Conservation (phyloP, 2,329 filamentous ascomycete genomes). For the Zymoseptoria crescenta region DNA sequence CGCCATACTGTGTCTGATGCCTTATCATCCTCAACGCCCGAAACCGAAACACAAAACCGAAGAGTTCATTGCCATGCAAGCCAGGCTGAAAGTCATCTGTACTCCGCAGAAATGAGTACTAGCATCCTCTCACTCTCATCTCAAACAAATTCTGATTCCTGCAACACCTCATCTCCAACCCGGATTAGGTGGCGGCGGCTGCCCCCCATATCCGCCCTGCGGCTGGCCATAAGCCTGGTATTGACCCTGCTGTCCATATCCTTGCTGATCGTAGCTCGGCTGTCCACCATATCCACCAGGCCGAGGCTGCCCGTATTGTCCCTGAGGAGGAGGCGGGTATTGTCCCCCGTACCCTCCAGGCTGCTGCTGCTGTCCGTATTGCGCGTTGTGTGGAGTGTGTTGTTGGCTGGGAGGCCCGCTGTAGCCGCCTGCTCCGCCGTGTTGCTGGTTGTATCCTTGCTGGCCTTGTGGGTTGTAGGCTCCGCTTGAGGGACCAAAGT, state of each 20-base stretch:
- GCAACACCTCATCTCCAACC: constrained; percentile 19
- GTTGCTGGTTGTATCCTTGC: constrained; percentile 17
- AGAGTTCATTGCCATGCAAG: neutral
- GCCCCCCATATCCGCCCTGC: constrained; percentile 14
- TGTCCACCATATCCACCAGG: constrained; percentile 9
- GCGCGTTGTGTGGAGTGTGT: constrained; percentile 10
- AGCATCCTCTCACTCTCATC: neutral
- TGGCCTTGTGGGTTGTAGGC: constrained; percentile 13
- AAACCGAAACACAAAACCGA: neutral
- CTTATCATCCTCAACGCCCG: no score
- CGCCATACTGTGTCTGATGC: no score
- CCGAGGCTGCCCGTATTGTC: constrained; percentile 12
- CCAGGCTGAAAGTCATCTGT: neutral
- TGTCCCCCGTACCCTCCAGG: constrained; percentile 5
- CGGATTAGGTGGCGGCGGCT: constrained; percentile 19
- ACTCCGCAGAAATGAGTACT: neutral
- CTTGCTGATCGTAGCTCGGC: constrained; percentile 5
- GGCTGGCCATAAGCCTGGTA: constrained; percentile 14
- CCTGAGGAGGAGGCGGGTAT: constrained; percentile 8
- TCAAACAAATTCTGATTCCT: neutral
- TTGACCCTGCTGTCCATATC: constrained; percentile 12
- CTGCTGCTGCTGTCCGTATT: constrained; percentile 11
- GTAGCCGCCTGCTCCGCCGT: constrained; percentile 17
- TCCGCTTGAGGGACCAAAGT: constrained; percentile 7
- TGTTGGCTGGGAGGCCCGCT: constrained; percentile 11